Evolutionary conservation across 495 filamentous ascomycete species (phyloP), one percentile per base, ranked within the genome.

Genomic region (Lophium mytilinum): DNA sequence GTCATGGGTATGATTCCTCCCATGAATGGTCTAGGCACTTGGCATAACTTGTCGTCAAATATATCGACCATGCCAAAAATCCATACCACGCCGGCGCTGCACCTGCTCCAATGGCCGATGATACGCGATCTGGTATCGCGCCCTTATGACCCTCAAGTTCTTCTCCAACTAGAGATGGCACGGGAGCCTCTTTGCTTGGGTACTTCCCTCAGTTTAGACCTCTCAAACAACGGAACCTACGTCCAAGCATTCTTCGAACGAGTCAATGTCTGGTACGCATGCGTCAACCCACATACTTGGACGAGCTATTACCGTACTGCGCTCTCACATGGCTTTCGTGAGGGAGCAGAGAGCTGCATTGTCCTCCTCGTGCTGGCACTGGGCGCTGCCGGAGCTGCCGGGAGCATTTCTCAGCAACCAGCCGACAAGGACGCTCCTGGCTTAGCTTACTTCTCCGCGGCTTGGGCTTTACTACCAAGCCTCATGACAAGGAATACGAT

Each of bases 11-110:
- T 66, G 30, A 66, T 67, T 30, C 75, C 82, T 6, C 80, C 82
- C 9, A 76, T 81, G 63, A 82, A 82, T 47, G 87, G 87, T 17
- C 71, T 89, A 52, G 85, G 84, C 2, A 89, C 86, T 2, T 90
- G 86, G 86, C 80, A 78, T 9, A 83, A 77, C 37, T 73, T 74
- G 35, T 76, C 76, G 30, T 82, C 81, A 51, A 90, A 85, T 68
- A 88, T 90, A 55, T 89, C 85, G 3, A 89, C 85, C 35, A 90
- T 92, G 85, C 87, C 87, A 37, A 89, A 88, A 66, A 74, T 84
- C 21, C 88, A 92, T 69, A 89, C 86, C 0, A 90, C 87, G 50
- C 85, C 87, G 24, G 85, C 87, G 1, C 68, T 92, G 36, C 81
- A 90, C 71, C 77, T 90, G 21, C 75, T 92, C 3, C 85, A 90